Conservation (phyloP, 129 eudicot species). For the Centrapalus pauciflorus region DNA sequence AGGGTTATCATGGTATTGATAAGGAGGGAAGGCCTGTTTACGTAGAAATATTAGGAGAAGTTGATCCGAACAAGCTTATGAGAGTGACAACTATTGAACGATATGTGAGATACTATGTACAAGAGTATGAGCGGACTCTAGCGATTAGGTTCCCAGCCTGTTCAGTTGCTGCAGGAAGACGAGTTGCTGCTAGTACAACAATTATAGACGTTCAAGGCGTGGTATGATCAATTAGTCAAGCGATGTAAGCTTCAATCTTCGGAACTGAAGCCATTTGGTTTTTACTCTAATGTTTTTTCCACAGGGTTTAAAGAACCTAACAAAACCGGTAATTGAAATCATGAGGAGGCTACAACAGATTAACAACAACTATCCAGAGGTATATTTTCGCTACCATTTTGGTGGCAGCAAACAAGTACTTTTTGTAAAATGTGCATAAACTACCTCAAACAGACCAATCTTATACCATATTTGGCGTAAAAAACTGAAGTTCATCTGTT, state of each 20-base stretch:
- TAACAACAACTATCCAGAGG: slow-evolving; percentile 70
- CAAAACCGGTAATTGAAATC: slow-evolving; percentile 55
- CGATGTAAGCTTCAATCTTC: slow-evolving; percentile 1
- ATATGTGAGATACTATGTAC: slow-evolving; percentile 68
- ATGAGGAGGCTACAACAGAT: slow-evolving; percentile 57
- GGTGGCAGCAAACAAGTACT: background rate
- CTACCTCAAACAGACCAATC: background rate
- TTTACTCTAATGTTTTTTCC: background rate
- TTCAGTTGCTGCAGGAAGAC: slow-evolving; percentile 61
- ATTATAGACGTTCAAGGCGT: slow-evolving; percentile 80
- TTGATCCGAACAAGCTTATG: slow-evolving; percentile 62
- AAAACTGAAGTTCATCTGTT: background rate
- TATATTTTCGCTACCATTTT: slow-evolving; percentile 3
- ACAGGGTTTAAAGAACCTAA: slow-evolving; percentile 57
- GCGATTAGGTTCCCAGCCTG: slow-evolving; percentile 64
- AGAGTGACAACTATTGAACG: slow-evolving; percentile 68
- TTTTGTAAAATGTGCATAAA: background rate
- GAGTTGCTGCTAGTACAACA: slow-evolving; percentile 51
- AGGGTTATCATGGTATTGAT: slow-evolving; percentile 81
- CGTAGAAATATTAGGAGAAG: slow-evolving; percentile 67
- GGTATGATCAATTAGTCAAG: slow-evolving; percentile 35
- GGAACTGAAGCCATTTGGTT: background rate
- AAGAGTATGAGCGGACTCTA: slow-evolving; percentile 60
- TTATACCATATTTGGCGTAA: background rate
- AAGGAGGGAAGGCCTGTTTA: slow-evolving; percentile 73